Evolutionary conservation across 768 basidiomycete genomes (phyloP), one percentile per base, ranked within the genome.

Genomic region (Amanita jacksonii): DNA sequence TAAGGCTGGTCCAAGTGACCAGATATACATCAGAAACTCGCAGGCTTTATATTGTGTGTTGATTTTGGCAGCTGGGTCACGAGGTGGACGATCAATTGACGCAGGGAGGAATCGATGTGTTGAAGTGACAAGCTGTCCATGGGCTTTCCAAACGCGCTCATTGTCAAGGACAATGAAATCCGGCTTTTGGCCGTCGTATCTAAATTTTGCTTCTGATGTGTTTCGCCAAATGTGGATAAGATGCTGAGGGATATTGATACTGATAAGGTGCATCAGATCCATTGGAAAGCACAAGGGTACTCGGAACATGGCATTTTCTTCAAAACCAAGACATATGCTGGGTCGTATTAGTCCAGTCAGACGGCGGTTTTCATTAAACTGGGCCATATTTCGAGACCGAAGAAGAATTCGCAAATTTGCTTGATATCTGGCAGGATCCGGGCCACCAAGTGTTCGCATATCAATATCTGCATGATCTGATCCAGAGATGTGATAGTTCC

Each of bases 51-150:
- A 62, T 0, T 59, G 56, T 16, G 53, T 58, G 49, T 42, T 53
- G 3, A 70, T 59, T 45, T 71, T 70, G 32, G 62, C 54, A 0
- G 66, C 65, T n/a, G 56, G 55, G 45, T 72, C 66, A 0, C 65
- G 59, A 2, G 67, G 72, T 5, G 66, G 61, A 4, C 62, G 55
- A 49, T 68, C 63, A 53, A 68, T 70, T 0, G 61, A 68, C 1
- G 59, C 57, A 16, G 67, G 68, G n/a, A 70, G 51, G 41, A 62
- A 68, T 28, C 12, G 27, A 28, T 28, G 27, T 12, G 12, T 41
- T 45, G 38, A 41, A 10, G 30, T 38, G 15, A 51, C 50, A 22
- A 47, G 31, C 8, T 44, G 33, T 36, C 49, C 45, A 47, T 49
- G 48, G 3, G 24, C 32, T 3, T 47, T 18, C 45, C 16, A 45